phyloP scores from a whole-genome alignment of 2,329 filamentous ascomycete species.

The Teratosphaeria nubilosa region DNA sequence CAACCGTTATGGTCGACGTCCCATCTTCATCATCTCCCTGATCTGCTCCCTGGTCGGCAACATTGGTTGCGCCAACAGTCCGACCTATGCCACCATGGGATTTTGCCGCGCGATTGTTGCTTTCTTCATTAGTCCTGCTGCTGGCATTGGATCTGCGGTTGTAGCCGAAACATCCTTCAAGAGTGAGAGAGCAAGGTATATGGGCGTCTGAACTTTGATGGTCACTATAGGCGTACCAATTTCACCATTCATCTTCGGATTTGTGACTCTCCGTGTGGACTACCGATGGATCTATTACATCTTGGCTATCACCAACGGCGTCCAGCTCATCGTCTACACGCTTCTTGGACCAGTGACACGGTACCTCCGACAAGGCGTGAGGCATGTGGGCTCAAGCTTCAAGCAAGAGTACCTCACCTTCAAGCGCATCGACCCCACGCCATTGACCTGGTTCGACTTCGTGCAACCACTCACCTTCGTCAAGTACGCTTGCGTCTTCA shows the following conservation, averaged over 20 bases:
- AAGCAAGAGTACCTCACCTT: constrained; percentile 32
- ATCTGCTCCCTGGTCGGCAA: constrained; percentile 39
- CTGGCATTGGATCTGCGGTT: constrained; percentile 44
- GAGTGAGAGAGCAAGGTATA: constrained; percentile 42
- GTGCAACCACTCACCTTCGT: constrained; percentile 40
- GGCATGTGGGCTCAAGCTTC: constrained; percentile 27
- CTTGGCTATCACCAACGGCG: constrained; percentile 46
- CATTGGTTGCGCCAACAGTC: constrained; percentile 42
- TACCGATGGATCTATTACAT: constrained; percentile 52
- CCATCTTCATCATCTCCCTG: constrained; percentile 39
- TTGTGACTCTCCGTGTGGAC: constrained; percentile 39
- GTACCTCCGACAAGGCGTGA: constrained; percentile 34
- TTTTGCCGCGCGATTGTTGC: constrained; percentile 41
- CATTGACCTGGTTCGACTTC: constrained; percentile 40
- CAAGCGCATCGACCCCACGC: constrained; percentile 41
- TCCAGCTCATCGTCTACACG: constrained; percentile 45
- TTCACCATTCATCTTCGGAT: constrained; percentile 29
- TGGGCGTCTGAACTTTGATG: constrained; percentile 47
- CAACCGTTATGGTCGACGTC: constrained; percentile 42
- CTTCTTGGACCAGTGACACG: constrained; percentile 45
- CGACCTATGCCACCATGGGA: constrained; percentile 39
- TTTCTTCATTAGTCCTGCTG: constrained; percentile 47
- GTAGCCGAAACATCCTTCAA: constrained; percentile 44
- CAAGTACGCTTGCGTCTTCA: constrained; percentile 35
- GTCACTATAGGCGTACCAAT: constrained; percentile 39